Percentiles rank a stretch among this genome's conserved stretches.
Conservation (phyloP, 1,284 basidiomycete species). For the Trichosporon coremiiforme region DNA sequence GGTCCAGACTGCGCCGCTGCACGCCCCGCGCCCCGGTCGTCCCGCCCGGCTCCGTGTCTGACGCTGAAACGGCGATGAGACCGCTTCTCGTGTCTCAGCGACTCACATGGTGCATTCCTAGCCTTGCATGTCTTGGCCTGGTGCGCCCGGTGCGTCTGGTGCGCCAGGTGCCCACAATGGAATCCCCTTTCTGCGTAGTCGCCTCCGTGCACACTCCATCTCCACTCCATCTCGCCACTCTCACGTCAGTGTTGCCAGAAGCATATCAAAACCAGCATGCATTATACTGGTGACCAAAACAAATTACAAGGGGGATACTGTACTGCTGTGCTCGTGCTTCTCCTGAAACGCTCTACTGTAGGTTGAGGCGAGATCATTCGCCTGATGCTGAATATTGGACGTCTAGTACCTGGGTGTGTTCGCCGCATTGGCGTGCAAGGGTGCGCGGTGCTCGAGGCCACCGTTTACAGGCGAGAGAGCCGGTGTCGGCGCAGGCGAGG, state of each 20-base stretch:
- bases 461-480: not conserved
- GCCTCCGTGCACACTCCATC: too few relatives aligned
- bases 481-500: slow-evolving; percentile 10
- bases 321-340: not conserved
- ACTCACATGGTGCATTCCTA: not conserved
- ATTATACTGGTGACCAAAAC: not conserved
- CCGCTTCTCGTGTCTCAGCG: not conserved
- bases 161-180: too few relatives aligned
- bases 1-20: not conserved
- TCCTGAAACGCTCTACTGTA: not conserved
- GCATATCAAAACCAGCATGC: not conserved
- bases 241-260: too few relatives aligned
- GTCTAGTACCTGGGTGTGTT: too few relatives aligned
- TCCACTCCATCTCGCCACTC: too few relatives aligned
- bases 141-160: too few relatives aligned
- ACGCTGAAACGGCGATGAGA: not conserved
- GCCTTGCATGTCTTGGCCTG: not conserved
- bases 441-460: not conserved
- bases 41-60: not conserved
- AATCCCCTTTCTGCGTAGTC: not conserved
- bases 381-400: too few relatives aligned
- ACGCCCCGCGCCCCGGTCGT: too few relatives aligned
- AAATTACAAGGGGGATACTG: not conserved
- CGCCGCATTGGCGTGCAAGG: too few relatives aligned
- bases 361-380: not conserved